Base-by-base conservation (phyloP, 495 filamentous ascomycete species). In the Thozetella sp. region DNA sequence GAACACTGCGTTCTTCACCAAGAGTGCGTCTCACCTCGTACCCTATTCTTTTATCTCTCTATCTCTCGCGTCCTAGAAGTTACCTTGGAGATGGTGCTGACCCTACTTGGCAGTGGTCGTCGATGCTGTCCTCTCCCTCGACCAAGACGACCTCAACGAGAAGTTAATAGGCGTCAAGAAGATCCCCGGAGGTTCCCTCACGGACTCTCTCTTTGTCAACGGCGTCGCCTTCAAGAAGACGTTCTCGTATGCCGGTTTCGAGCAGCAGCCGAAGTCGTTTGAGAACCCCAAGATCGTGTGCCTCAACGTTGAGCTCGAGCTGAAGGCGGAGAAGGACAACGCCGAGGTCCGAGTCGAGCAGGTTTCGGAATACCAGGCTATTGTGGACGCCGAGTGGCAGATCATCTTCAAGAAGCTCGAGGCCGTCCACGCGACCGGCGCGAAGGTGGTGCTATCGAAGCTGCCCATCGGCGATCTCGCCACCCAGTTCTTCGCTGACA, bases 141-240 rank as follows among this genome's bases (percentile, higher is more conserved):
- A 99, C 75, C 95, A 99, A 74, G 90, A 96, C 58, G 93, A 97
- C 72, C 85, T 99, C 27, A 97, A 97, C 79, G 95, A 97, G 71
- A 97, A 93, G 72, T 86, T 98, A 73, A 98, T 99, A 67, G 95
- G 95, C 65, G 86, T 97, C 71, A 99, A 99, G 82, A 97, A 97
- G 77, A 90, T 98, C 59, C 94, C 93, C 53, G 95, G 95, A 71
- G 95, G 95, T 77, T 96, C 93, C 51, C 86, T 99, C 20, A 94
- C 97, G 70, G 95, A 99, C 72, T 97, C 93, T 10, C 86, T 97
- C 30, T 99, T 97, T 78, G 90, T 99, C 65, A 93, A 99, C 73
- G 95, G 95, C 71, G 95, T 99, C 50, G 93, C 95, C 34, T 99
- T 99, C 82, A 99, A 99, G 84, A 99, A 99, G 82, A 99, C 95